Conservation (phyloP, 345 rosid species). For the Acer negundo region DNA sequence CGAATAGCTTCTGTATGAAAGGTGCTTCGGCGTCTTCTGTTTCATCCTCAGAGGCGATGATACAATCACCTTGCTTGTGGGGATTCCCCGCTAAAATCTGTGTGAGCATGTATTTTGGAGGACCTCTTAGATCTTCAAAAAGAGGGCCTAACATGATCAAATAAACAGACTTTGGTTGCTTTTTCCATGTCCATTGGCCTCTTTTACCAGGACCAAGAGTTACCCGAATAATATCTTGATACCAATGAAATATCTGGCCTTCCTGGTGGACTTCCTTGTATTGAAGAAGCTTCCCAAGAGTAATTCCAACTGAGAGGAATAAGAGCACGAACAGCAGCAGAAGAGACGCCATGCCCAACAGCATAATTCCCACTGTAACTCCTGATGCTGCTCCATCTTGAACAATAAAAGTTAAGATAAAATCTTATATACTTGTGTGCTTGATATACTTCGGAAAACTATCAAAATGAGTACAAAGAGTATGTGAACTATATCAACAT, state of each 20-base stretch:
- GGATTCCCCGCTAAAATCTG: slow-evolving; percentile 62
- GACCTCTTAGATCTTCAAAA: slow-evolving; percentile 89
- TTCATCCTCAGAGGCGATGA: slow-evolving; percentile 91
- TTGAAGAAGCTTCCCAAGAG: slow-evolving; percentile 80
- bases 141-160: slow-evolving; percentile 65
- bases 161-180: slow-evolving; percentile 41
- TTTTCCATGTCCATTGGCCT: slow-evolving; percentile 97
- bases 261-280: slow-evolving; percentile 94
- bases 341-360: slow-evolving; percentile 54
- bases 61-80: slow-evolving; percentile 50
- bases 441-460: too few relatives aligned
- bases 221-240: slow-evolving; percentile 77
- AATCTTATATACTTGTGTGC: too few relatives aligned
- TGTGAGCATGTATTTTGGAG: slow-evolving; percentile 95
- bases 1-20: slow-evolving; percentile 83
- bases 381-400: slow-evolving; percentile 54
- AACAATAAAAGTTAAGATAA: slow-evolving; percentile 28
- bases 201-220: slow-evolving; percentile 93
- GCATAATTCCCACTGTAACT: slow-evolving; percentile 52
- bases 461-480: too few relatives aligned
- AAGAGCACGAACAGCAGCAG: slow-evolving; percentile 58
- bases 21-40: slow-evolving; percentile 97
- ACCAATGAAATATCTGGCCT: slow-evolving; percentile 84
- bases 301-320: slow-evolving; percentile 84
- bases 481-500: too few relatives aligned